Base-by-base conservation (phyloP, 2,329 filamentous ascomycete species). In the Massarina eburnea region DNA sequence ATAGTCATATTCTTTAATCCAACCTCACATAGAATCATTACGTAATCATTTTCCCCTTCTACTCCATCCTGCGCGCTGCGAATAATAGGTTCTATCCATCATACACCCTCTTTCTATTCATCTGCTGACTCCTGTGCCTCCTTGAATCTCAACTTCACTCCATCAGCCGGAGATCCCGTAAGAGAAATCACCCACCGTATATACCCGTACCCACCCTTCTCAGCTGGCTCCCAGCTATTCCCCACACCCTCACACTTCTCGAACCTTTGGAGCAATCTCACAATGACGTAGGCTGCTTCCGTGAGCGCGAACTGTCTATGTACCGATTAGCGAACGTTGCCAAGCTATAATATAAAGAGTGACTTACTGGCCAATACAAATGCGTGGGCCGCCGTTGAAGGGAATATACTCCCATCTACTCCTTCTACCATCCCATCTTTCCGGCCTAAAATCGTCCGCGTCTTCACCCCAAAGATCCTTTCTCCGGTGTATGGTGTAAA, bases 381-480 rank as follows among this genome's bases (percentile, higher is more conserved):
- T 63, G 4, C 63, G 49, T 2, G 64, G 60, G 3, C 64, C 64
- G 2, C 62, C 62, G 41, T 67, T 65, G 44, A 69, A 69, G 0
- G 67, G 66, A 8, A 68, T 38, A 40, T 62, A 70, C n/a, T 60
- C 59, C 55, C 59, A 70, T 0, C 64, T 62, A 4, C 35, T 41
- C 35, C 53, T 59, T 43, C 54, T 67, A 53, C 68, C 68, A 51
- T 60, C 43, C 58, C 60, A 68, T 17, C 71, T 55, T 20, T 70
- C 68, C 1, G 69, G 70, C 18, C 46, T 57, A 39, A 70, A 72
- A 8, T 59, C 60, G 2, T 67, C 57, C 0, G 68, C 70, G 39
- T 73, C 69, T 1, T 51, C 39, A 2, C 70, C 70, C 61, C 62
- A 73, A 1, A 71, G 41, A 39, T 73, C 69, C 33, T 61, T 61